These are phyloP conservation scores for Arthroderma uncinatum DNA, from an alignment of 2,329 filamentous ascomycete genomes.

Conservation along the genomic window DNA sequence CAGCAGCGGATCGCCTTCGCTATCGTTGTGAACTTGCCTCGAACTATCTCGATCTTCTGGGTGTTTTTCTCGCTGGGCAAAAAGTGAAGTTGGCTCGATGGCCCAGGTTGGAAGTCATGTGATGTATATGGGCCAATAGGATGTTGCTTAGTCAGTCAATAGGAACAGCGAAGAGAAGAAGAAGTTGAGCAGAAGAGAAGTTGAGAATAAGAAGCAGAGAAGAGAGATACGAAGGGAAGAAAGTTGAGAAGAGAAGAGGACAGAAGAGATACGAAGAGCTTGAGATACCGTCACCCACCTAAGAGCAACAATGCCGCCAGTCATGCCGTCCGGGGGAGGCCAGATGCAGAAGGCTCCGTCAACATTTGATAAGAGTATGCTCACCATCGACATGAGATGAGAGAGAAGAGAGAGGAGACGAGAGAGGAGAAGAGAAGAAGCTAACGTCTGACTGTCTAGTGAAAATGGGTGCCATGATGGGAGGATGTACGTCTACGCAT, in stretches of 20 bases:
- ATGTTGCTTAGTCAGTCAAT: background rate
- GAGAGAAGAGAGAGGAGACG: slow-evolving; percentile 22
- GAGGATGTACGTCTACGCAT: slow-evolving; percentile 60
- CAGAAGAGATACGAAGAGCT: background rate
- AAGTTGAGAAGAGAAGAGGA: background rate
- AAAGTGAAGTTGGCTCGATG: background rate
- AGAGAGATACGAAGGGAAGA: background rate
- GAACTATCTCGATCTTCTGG: background rate
- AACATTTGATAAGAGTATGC: slow-evolving; percentile 59
- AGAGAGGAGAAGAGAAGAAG: slow-evolving; percentile 4
- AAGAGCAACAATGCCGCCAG: slow-evolving; percentile 41
- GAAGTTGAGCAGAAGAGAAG: background rate
- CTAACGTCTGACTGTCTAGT: slow-evolving; percentile 42
- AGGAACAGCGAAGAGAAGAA: background rate
- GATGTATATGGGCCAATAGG: background rate
- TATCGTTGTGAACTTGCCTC: background rate
- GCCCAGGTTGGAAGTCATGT: background rate
- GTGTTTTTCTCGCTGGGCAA: background rate
- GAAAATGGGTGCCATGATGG: slow-evolving; percentile 99
- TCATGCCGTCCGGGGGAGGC: slow-evolving; percentile 42
- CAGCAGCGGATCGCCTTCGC: no score
- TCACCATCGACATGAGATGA: background rate
- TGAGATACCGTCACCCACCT: no score
- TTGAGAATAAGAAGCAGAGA: background rate
- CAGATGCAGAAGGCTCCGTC: slow-evolving; percentile 49